Base-by-base conservation (phyloP, 768 basidiomycete species). In the Panaeolus papilionaceus region DNA sequence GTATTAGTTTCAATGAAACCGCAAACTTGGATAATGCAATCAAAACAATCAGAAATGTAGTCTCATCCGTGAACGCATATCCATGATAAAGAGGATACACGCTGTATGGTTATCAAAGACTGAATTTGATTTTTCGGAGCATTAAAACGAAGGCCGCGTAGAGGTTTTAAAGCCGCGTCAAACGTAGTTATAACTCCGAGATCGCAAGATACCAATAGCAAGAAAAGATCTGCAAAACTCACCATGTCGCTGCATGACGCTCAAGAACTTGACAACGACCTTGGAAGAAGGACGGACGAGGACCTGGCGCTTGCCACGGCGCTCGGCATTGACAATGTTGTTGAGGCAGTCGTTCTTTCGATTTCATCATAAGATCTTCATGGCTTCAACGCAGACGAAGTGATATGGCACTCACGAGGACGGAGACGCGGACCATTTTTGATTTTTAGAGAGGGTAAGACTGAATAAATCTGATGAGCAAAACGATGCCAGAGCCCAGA, bases 251-350 rank as follows among this genome's bases (percentile, higher is more conserved):
- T 99, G 98, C 95, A 99, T 98, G 77, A 99, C 98, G 72, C 90
- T 92, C 73, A 99, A 84, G 84, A 98, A 98, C 82, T 98, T 98
- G 73, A 99, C 92, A 71, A 98, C 89, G 79, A 99, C 98, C 84
- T 99, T 99, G 72, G 95, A 97, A 4, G 93, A 95, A 66, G 98
- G 98, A 63, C 97, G 91, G 81, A 99, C 89, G 75, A 99, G 92
- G 70, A 99, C 98, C 84, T 99, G 98, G 76, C 98, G 95, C 87
- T 99, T 99, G 77, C 98, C 98, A 77, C 96, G 94, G 79, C 95
- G 95, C 86, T 99, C 98, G 77, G 98, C 98, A 74, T 99, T 99
- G 90, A 98, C 95, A 73, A 98, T 98, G 89, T 94, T 97, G 90
- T 97, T 98, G 89, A 86, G 75, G 80, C 82, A 83, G 76, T 85